Evolutionary conservation across 139 green algal genomes (phyloP), one percentile per base, ranked within the genome.

Genomic region (Picochlorum sp.): DNA sequence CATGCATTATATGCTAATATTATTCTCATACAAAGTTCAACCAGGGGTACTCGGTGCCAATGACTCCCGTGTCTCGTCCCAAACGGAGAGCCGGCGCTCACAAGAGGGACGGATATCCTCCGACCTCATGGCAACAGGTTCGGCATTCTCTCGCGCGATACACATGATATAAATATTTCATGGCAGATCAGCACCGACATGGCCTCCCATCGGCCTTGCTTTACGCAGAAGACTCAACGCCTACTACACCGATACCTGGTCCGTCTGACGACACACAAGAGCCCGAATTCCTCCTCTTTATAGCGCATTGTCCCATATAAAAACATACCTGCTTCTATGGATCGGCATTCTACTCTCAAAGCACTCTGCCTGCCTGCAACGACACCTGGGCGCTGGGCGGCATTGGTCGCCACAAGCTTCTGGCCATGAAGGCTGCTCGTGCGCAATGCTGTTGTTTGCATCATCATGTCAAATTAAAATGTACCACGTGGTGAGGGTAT

Each of bases 291-390:
- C 47, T 4, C 7, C 16, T 54, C 34, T 41, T 13, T 9, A 24
- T 7, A 10, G 6, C 18, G 16, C n/a, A 54, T 54, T 26, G n/a
- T 54, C n/a, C 47, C n/a, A 54, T 26, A 4, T 14, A 54, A 21
- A 23, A 54, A 54, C 56, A 23, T 62, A 62, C 56, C 56, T 62
- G 56, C 56, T 62, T 62, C 56, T 18, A 62, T 10, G 9, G 28
- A 38, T 21, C 56, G 41, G n/a, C 56, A 62, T 46, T 62, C 47
- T 21, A 54, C 47, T 54, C n/a, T 18, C 16, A 54, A 21, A 14
- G 47, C 47, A 20, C 16, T 20, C 47, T 21, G 16, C 47, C 18
- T 26, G 11, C 18, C 18, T 26, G 47, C 47, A 59, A 59, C n/a
- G 26, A 38, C 13, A 23, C 51, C 32, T 18, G n/a, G 51, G 51